Conservation (phyloP, 345 rosid genomes). For the Viola odorata region DNA sequence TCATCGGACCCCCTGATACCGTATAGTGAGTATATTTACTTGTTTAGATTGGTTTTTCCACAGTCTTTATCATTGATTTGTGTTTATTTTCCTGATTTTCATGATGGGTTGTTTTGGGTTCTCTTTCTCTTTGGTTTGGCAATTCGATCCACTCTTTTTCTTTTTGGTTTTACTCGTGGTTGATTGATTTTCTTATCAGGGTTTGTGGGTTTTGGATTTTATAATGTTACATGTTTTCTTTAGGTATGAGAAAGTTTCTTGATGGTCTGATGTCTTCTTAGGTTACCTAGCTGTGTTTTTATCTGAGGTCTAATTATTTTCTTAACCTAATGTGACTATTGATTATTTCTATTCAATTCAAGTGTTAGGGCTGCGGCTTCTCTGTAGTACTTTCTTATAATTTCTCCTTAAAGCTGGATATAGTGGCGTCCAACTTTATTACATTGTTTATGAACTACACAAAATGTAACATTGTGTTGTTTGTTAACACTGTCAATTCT, state of each 20-base stretch:
- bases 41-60: not conserved
- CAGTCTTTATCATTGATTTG: not conserved
- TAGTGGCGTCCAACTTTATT: not conserved
- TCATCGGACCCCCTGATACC: slow-evolving; percentile 97
- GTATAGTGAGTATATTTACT: slow-evolving; percentile 48
- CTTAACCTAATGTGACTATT: not conserved
- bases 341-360: not conserved
- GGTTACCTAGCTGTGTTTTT: no score
- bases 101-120: not conserved
- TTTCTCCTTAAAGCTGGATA: not conserved
- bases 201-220: no score
- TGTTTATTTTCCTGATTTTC: not conserved
- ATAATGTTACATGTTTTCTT: no score
- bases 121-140: not conserved
- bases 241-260: no score
- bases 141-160: not conserved
- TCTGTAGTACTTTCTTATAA: no score
- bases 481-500: not conserved
- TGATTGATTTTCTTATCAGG: not conserved
- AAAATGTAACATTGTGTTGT: not conserved
- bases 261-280: no score
- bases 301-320: no score
- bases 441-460: not conserved
- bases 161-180: not conserved
- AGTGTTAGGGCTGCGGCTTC: not conserved